Conservation (phyloP, 2,329 filamentous ascomycete genomes). For the Xylariaceae sp. region DNA sequence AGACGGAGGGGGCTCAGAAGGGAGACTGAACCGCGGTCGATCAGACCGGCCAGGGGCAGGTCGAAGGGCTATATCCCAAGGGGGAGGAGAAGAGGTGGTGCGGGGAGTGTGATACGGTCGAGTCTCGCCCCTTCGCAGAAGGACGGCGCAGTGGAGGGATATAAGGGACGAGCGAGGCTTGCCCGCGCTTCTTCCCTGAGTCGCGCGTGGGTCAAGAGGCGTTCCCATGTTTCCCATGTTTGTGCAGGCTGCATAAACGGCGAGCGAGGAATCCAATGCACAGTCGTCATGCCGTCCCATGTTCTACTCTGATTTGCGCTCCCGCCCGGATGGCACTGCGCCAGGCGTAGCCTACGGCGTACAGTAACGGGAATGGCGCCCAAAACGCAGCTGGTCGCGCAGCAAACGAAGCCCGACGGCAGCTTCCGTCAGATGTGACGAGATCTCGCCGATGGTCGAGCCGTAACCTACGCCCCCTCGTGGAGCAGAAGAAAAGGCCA, state of each 20-base stretch:
- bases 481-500: no score
- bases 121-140: background rate
- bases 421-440: no score
- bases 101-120: slow-evolving; percentile 17
- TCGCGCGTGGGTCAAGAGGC: slow-evolving; percentile 15
- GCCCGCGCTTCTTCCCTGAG: slow-evolving; percentile 5
- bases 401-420: no score
- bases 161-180: slow-evolving; percentile 17
- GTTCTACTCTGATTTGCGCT: no score
- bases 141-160: slow-evolving; percentile 15
- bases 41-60: slow-evolving; percentile 14
- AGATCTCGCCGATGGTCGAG: no score
- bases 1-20: no score
- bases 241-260: slow-evolving; percentile 25
- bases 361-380: no score
- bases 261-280: slow-evolving; percentile 24
- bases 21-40: slow-evolving; percentile 10
- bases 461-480: no score
- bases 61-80: slow-evolving; percentile 12
- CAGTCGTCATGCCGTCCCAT: no score
- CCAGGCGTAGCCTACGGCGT: no score
- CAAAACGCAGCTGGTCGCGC: no score
- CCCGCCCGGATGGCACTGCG: no score
- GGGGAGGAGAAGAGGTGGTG: slow-evolving; percentile 9
- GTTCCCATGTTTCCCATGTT: slow-evolving; percentile 19